These are phyloP conservation scores for Thelonectria discophora DNA, from an alignment of 2,329 filamentous ascomycete genomes.

Conservation along the genomic window DNA sequence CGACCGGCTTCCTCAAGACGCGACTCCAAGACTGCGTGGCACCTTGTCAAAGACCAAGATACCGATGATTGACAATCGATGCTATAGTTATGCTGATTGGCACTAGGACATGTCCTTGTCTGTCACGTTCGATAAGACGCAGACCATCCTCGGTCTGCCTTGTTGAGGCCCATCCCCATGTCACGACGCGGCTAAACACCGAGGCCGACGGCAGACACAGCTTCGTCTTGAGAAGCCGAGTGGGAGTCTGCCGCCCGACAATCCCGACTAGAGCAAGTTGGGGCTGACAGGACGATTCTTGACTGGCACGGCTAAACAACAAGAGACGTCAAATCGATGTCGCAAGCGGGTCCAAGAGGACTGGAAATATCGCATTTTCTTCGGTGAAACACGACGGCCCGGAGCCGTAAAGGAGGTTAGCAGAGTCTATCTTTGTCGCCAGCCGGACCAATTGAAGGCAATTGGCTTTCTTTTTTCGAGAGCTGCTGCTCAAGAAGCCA, in stretches of 20 bases:
- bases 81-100: slow-evolving; percentile 21
- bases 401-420: slow-evolving; percentile 19
- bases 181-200: slow-evolving; percentile 31
- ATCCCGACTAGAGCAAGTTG: slow-evolving; percentile 31
- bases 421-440: slow-evolving; percentile 27
- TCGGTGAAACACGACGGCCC: slow-evolving; percentile 24
- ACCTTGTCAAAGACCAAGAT: slow-evolving; percentile 32
- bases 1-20: slow-evolving; percentile 29
- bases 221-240: slow-evolving; percentile 15
- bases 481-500: slow-evolving; percentile 23
- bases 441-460: slow-evolving; percentile 38
- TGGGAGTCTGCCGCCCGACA: slow-evolving; percentile 37
- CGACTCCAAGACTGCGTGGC: slow-evolving; percentile 35
- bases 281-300: slow-evolving; percentile 34
- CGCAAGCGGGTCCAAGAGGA: slow-evolving; percentile 35
- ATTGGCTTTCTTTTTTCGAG: slow-evolving; percentile 21
- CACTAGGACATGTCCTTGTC: slow-evolving; percentile 3
- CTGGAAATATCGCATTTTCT: slow-evolving; percentile 23
- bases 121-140: slow-evolving; percentile 9
- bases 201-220: slow-evolving; percentile 23
- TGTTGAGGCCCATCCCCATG: slow-evolving; percentile 1
- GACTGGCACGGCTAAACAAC: slow-evolving; percentile 42
- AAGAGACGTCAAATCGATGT: slow-evolving; percentile 28
- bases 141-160: neutral
- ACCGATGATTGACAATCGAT: slow-evolving; percentile 25